Conservation (phyloP, 768 basidiomycete genomes). For the Candolleomyces aberdarensis region DNA sequence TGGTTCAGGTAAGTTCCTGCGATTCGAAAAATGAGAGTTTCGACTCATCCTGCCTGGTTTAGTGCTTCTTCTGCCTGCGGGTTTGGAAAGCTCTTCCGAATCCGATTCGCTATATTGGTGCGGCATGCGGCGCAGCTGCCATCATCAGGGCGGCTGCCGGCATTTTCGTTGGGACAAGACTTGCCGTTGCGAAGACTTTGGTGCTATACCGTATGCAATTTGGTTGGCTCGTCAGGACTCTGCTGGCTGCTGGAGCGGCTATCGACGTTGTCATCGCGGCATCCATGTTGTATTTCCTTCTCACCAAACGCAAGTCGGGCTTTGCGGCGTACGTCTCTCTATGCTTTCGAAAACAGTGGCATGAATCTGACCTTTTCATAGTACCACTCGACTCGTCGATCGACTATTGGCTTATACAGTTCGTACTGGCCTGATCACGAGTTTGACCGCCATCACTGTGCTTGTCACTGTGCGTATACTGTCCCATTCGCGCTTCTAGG, state of each 20-base stretch:
- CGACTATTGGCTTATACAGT: conserved; percentile 27
- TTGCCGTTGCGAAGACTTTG: conserved; percentile 18
- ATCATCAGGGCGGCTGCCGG: conserved; percentile 25
- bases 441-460: conserved; percentile 16
- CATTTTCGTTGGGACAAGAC: conserved; percentile 21
- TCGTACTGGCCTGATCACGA: conserved; percentile 26
- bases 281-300: conserved; percentile 29
- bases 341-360: not conserved
- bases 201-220: conserved; percentile 18
- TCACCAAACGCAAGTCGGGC: conserved; percentile 15
- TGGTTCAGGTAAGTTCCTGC: conserved; percentile 8
- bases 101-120: conserved; percentile 23
- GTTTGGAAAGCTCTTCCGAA: conserved; percentile 25
- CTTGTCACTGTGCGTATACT: conserved; percentile 18
- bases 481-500: no score
- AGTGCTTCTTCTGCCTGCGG: conserved; percentile 32
- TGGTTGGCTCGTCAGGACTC: conserved; percentile 28
- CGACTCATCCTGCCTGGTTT: not conserved
- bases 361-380: not conserved
- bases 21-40: no score
- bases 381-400: conserved; percentile 23
- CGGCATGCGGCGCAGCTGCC: conserved; percentile 22
- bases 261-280: conserved; percentile 29
- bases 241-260: conserved; percentile 24
- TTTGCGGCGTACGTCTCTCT: conserved; percentile 13